phyloP scores from a whole-genome alignment of 2,329 filamentous ascomycete species.

The Penicillium sp. region DNA sequence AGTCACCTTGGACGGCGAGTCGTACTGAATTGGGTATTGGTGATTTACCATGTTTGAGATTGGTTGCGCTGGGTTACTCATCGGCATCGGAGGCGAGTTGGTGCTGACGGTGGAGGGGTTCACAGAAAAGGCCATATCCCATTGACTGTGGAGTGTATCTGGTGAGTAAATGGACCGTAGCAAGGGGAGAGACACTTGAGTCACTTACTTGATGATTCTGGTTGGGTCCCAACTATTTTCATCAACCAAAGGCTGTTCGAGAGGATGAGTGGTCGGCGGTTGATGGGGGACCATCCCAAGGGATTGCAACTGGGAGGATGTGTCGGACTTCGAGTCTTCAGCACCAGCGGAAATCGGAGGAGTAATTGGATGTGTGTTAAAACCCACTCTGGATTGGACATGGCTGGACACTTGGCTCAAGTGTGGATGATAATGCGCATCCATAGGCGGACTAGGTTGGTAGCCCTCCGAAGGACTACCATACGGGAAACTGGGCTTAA shows the following conservation, averaged over 20 bases:
- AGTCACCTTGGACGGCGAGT: conserved; percentile 29
- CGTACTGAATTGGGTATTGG: conserved; percentile 40
- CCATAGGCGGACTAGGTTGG: conserved; percentile 61
- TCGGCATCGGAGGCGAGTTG: conserved; percentile 44
- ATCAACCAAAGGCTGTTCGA: conserved; percentile 60
- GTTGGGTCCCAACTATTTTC: conserved; percentile 81
- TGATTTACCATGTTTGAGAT: conserved; percentile 27
- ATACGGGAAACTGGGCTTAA: conserved; percentile 85
- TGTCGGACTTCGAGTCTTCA: conserved; percentile 72
- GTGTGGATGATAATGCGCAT: conserved; percentile 52
- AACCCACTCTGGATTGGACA: conserved; percentile 51
- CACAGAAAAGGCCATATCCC: conserved; percentile 91
- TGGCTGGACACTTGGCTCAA: conserved; percentile 46
- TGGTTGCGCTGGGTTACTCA: conserved; percentile 29
- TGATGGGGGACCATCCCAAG: conserved; percentile 43
- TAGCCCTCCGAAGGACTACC: conserved; percentile 71
- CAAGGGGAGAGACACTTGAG: background rate
- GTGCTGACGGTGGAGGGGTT: conserved; percentile 48
- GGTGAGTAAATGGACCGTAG: conserved; percentile 24
- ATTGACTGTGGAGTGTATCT: conserved; percentile 63
- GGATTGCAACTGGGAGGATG: conserved; percentile 68
- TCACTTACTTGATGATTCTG: conserved; percentile 82
- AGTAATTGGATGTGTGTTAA: conserved; percentile 68
- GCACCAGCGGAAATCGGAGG: conserved; percentile 74
- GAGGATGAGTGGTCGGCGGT: conserved; percentile 41